Percentiles rank a stretch among this genome's conserved stretches.
phyloP scores from a whole-genome alignment of 805 yeast species.

The Metschnikowia picachoensis region DNA sequence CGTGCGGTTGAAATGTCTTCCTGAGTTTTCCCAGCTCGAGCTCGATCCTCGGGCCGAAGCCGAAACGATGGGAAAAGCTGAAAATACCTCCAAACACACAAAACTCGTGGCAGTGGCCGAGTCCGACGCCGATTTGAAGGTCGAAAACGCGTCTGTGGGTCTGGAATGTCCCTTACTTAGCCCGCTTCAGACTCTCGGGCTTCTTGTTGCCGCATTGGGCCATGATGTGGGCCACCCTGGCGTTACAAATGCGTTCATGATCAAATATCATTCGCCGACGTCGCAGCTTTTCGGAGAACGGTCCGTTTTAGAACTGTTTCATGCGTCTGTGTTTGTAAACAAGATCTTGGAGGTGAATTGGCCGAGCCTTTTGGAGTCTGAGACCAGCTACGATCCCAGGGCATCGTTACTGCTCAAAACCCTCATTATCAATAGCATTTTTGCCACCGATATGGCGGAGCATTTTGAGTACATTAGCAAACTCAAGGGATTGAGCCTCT shows the following conservation, averaged over 20 bases:
- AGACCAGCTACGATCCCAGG: slow-evolving; percentile 38
- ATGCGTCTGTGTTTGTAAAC: slow-evolving; percentile 57
- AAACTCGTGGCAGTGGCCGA: slow-evolving; percentile 8
- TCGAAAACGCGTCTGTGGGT: not conserved
- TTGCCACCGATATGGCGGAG: slow-evolving; percentile 85
- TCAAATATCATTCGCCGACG: slow-evolving; percentile 56
- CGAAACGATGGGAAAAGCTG: too few species aligned
- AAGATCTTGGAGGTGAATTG: slow-evolving; percentile 32
- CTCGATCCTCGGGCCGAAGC: slow-evolving; percentile 24
- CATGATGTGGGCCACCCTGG: slow-evolving; percentile 98
- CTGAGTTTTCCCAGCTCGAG: slow-evolving; percentile 34
- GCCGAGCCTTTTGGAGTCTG: slow-evolving; percentile 29
- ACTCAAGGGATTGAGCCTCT: slow-evolving; percentile 34
- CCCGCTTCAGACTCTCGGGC: slow-evolving; percentile 48
- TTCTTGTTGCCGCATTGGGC: slow-evolving; percentile 81
- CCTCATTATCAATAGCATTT: slow-evolving; percentile 34
- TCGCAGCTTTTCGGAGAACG: slow-evolving; percentile 57
- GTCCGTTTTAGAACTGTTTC: slow-evolving; percentile 81
- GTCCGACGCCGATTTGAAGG: not conserved
- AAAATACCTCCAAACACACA: not conserved
- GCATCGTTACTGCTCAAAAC: slow-evolving; percentile 19
- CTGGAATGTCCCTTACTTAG: slow-evolving; percentile 25
- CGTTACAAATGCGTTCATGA: slow-evolving; percentile 73
- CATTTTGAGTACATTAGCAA: slow-evolving; percentile 69
- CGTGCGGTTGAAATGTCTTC: slow-evolving; percentile 38